Percentiles rank a stretch among this genome's conserved stretches.
These are phyloP conservation scores for Euphorbia peplus DNA, from an alignment of 345 rosid genomes.

Conservation along the genomic window DNA sequence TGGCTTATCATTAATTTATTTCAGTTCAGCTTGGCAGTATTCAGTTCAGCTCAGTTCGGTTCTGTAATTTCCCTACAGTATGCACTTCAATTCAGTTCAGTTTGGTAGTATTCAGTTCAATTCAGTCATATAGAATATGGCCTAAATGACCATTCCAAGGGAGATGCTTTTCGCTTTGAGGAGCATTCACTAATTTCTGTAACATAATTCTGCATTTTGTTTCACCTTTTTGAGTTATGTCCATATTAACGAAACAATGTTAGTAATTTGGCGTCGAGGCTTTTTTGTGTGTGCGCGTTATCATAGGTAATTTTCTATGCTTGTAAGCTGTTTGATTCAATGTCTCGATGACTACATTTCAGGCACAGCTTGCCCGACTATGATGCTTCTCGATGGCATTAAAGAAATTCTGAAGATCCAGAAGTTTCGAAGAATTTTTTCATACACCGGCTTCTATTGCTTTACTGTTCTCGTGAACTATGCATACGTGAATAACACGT, in stretches of 20 bases:
- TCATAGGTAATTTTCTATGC: not conserved
- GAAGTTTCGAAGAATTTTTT: conserved; percentile 68
- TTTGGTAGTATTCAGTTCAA: no score
- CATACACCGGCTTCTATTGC: conserved; percentile 70
- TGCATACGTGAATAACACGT: conserved; percentile 85
- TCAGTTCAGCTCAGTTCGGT: no score
- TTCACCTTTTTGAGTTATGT: not conserved
- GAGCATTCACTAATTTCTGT: not conserved
- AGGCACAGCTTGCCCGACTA: not conserved
- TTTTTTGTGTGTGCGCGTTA: no score
- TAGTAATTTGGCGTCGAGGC: not conserved
- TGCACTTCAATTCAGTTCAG: no score
- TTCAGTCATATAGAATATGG: no score
- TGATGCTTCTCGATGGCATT: conserved; percentile 42
- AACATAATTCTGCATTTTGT: not conserved
- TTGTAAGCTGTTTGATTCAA: conserved; percentile 12
- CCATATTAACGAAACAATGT: not conserved
- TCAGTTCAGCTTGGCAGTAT: no score
- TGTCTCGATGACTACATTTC: conserved; percentile 3
- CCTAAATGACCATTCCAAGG: no score
- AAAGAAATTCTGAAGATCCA: conserved; percentile 70
- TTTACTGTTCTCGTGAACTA: conserved; percentile 56
- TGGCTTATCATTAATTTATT: no score
- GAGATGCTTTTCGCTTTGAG: no score
- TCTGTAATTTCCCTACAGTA: no score